Conservation (phyloP, 2,329 filamentous ascomycete genomes). For the Allantophomopsis lycopodina region DNA sequence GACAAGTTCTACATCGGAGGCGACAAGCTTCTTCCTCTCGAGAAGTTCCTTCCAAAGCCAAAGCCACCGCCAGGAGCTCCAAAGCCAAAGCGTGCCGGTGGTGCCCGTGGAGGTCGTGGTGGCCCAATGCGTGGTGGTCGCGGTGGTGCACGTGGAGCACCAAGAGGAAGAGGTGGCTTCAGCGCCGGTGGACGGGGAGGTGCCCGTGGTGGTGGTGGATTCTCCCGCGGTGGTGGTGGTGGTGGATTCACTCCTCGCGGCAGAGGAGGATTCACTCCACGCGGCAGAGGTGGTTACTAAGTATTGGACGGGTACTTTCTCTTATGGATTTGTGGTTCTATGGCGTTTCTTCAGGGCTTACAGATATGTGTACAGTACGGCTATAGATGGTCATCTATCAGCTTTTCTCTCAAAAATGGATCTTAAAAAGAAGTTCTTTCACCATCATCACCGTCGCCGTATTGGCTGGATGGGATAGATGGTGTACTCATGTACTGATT, state of each 20-base stretch:
- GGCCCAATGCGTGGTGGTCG: conserved; percentile 26
- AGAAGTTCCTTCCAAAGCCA: conserved; percentile 93
- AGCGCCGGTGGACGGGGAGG: conserved; percentile 26
- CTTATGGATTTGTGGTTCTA: too few species aligned
- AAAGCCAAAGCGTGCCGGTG: conserved; percentile 59
- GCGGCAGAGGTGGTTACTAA: too few species aligned
- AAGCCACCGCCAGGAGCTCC: conserved; percentile 56
- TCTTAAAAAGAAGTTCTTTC: too few species aligned
- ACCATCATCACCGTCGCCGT: too few species aligned
- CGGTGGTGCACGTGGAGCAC: conserved; percentile 31
- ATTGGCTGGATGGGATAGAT: too few species aligned
- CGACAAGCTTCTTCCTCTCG: conserved; percentile 88
- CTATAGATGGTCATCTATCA: too few species aligned
- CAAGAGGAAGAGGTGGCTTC: conserved; percentile 37
- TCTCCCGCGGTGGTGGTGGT: conserved; percentile 9
- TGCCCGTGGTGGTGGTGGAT: conserved; percentile 22
- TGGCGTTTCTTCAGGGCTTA: too few species aligned
- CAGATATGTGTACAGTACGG: too few species aligned
- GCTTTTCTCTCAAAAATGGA: too few species aligned
- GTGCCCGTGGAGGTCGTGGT: conserved; percentile 34
- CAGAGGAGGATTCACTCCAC: conserved; percentile 10
- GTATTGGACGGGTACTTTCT: too few species aligned
- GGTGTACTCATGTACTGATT: too few species aligned
- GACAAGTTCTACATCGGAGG: conserved; percentile 95
- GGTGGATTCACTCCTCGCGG: conserved; percentile 18